phyloP scores from a whole-genome alignment of 2,329 filamentous ascomycete species.

The Trematosphaeria pertusa region DNA sequence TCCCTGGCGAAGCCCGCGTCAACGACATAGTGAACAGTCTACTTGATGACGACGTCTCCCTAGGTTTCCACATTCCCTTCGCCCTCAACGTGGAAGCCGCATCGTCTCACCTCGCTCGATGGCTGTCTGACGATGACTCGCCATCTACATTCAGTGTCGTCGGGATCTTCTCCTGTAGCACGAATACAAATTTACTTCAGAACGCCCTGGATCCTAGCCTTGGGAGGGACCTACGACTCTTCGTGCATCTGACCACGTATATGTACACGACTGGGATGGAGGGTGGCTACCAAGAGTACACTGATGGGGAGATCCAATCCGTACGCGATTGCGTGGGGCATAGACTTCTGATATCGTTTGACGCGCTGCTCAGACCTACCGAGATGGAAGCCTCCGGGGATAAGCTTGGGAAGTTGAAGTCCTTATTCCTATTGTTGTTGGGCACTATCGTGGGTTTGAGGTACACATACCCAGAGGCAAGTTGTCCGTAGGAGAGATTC shows the following conservation, averaged over 20 bases:
- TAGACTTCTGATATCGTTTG: constrained; percentile 15
- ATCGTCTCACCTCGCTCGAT: constrained; percentile 22
- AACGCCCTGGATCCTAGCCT: constrained; percentile 21
- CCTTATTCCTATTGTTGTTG: constrained; percentile 21
- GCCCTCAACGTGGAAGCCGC: constrained; percentile 24
- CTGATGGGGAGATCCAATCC: constrained; percentile 21
- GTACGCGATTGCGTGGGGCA: constrained; percentile 24
- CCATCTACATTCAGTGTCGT: constrained; percentile 20
- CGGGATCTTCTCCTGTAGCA: constrained; percentile 25
- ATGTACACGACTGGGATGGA: constrained; percentile 24
- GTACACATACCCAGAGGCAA: constrained; percentile 21
- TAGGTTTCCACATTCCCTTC: constrained; percentile 28
- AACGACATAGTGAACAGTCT: constrained; percentile 18
- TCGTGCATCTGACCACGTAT: constrained; percentile 24
- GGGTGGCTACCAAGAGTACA: constrained; percentile 21
- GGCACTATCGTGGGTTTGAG: constrained; percentile 24
- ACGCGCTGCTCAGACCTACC: constrained; percentile 17
- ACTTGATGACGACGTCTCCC: constrained; percentile 20
- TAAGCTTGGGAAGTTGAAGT: constrained; percentile 20
- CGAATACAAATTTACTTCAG: constrained; percentile 20
- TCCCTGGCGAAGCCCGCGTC: constrained; percentile 11
- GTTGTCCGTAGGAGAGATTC: neutral
- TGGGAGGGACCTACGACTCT: constrained; percentile 19
- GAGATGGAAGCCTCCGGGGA: constrained; percentile 23
- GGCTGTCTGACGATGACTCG: constrained; percentile 18